These are phyloP conservation scores for Podospora pseudoanserina DNA, from an alignment of 495 filamentous ascomycete genomes.

Conservation along the genomic window DNA sequence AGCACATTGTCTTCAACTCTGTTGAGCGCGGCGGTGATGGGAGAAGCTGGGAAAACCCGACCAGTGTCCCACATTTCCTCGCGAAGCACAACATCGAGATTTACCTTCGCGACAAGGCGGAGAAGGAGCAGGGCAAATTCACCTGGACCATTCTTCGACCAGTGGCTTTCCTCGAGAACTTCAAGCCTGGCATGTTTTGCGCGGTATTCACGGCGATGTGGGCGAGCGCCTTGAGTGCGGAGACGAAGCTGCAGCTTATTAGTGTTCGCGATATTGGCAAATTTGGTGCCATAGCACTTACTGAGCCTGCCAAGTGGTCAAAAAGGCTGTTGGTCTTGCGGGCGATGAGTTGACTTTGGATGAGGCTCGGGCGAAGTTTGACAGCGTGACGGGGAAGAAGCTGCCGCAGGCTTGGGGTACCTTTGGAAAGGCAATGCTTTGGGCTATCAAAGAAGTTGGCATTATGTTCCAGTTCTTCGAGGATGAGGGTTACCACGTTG, in stretches of 20 bases:
- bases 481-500: slow-evolving; percentile 56
- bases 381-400: slow-evolving; percentile 43
- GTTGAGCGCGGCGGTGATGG: slow-evolving; percentile 64
- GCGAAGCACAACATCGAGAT: slow-evolving; percentile 64
- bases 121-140: slow-evolving; percentile 29
- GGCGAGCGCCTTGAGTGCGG: slow-evolving; percentile 33
- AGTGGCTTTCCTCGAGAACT: slow-evolving; percentile 64
- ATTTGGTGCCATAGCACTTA: slow-evolving; percentile 58
- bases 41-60: slow-evolving; percentile 51
- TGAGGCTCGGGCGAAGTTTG: slow-evolving; percentile 47
- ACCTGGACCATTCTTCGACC: slow-evolving; percentile 60
- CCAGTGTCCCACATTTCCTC: slow-evolving; percentile 59
- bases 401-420: slow-evolving; percentile 50
- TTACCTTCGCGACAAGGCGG: slow-evolving; percentile 47
- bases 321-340: slow-evolving; percentile 31
- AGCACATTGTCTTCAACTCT: slow-evolving; percentile 62
- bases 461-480: slow-evolving; percentile 64
- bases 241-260: slow-evolving; percentile 56
- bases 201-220: slow-evolving; percentile 58
- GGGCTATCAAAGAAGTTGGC: slow-evolving; percentile 50
- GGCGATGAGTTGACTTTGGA: slow-evolving; percentile 32
- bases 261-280: slow-evolving; percentile 60
- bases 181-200: slow-evolving; percentile 48
- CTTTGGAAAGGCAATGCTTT: slow-evolving; percentile 39
- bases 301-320: slow-evolving; percentile 31